Base-by-base conservation (phyloP, 2,329 filamentous ascomycete genomes). In the Colletotrichum endophyticum region DNA sequence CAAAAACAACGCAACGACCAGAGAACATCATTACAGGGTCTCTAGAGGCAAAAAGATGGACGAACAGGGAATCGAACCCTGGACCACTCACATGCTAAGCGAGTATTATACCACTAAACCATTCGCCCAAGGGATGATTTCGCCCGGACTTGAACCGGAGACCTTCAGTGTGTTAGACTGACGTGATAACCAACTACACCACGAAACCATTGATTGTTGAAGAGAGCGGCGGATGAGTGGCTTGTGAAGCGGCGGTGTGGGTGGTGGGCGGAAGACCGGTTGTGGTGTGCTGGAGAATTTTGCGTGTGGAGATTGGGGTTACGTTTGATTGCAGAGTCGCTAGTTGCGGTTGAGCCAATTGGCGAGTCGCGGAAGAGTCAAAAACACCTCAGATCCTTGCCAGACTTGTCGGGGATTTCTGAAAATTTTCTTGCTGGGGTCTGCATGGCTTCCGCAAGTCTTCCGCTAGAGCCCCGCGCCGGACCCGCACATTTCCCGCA, bases 161-260 rank as follows among this genome's bases (percentile, higher is more conserved):
- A 76, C 73, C 73, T 76, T 76, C 73, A 76, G 73, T 76, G 73
- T 69, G 85, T 87, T 87, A 87, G 85, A 87, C 85, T 86, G 84
- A 87, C 83, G 86, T 87, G 86, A 87, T 87, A 86, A 87, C 85
- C 86, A 87, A 87, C 86, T 83, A 82, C 82, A 82, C 81, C 81
- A 83, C 73, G 64, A 76, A 66, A 76, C 74, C 74, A 74, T 62
- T 57, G 11, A 62, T 32, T 49, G 56, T 62, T 62, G 56, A 34
- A 19, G 5, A 7, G 2, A 2, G 4, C 5, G 1, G 13, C 6
- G 22, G 49, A 30, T 13, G n/a, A 34, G n/a, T 64, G 34, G 19
- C 28, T 57, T 34, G 19, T 59, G n/a, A 68, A 13, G 12, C n/a
- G 15, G 25, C 44, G n/a, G n/a, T 22, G 44, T 22, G 15, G 27